These are phyloP conservation scores for Dothideomycetes sp. DNA, from an alignment of 2,329 filamentous ascomycete species.

Conservation along the genomic window DNA sequence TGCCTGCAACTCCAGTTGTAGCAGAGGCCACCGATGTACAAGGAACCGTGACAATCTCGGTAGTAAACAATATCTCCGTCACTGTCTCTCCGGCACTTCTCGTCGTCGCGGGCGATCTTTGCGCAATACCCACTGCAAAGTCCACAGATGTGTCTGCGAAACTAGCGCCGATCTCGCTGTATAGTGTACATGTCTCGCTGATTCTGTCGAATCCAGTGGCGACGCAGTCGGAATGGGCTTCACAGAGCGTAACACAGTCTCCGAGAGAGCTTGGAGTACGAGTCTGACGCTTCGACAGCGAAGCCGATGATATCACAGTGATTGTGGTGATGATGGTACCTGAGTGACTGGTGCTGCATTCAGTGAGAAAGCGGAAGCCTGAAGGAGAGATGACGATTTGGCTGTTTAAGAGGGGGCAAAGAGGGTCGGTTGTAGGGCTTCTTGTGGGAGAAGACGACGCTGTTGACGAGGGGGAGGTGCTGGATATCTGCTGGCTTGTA, in stretches of 20 bases:
- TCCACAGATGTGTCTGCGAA: neutral
- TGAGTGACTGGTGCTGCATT: conserved; percentile 1
- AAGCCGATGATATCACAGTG: conserved; percentile 1
- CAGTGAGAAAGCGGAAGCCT: no score
- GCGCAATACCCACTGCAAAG: conserved; percentile 2
- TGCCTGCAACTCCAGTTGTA: no score
- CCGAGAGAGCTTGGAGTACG: conserved; percentile 5
- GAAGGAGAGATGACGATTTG: no score
- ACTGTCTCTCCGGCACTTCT: neutral
- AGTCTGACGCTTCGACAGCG: conserved; percentile 4
- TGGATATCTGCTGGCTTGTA: no score
- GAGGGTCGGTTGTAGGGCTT: no score
- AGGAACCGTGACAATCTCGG: conserved; percentile 3
- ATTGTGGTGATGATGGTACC: conserved; percentile 2
- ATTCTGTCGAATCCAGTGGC: conserved; percentile 5
- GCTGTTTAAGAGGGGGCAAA: no score
- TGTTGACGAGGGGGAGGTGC: no score
- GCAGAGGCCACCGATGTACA: no score
- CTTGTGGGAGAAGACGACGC: no score
- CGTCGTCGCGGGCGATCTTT: no score
- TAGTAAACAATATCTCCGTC: conserved; percentile 4
- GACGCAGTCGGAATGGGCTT: conserved; percentile 1
- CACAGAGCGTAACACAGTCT: conserved; percentile 7
- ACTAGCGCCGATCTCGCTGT: conserved; percentile 2
- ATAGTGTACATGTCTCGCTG: conserved; percentile 6